These are phyloP conservation scores for Rhynchosporium secalis DNA, from an alignment of 2,329 filamentous ascomycete genomes.

Conservation along the genomic window DNA sequence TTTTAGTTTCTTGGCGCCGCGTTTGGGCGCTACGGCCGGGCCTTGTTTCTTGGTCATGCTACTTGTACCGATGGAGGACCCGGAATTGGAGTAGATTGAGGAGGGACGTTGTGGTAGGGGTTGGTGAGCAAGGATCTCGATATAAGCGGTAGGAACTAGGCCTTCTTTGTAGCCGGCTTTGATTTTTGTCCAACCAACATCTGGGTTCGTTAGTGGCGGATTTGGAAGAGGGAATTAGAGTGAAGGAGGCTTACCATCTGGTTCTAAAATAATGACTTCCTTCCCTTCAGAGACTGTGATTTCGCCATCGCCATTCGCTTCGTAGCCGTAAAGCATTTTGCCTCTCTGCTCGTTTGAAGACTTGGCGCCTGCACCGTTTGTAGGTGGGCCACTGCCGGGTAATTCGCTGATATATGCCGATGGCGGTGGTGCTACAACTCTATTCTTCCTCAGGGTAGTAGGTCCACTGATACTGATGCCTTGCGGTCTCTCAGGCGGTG, in stretches of 20 bases:
- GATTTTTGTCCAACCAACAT: slow-evolving; percentile 91
- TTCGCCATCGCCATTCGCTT: slow-evolving; percentile 78
- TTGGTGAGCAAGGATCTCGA: slow-evolving; percentile 63
- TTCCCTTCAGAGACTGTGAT: slow-evolving; percentile 76
- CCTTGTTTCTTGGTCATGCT: slow-evolving; percentile 44
- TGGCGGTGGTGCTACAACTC: slow-evolving; percentile 86
- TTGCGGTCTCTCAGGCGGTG: slow-evolving; percentile 42
- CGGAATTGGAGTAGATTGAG: slow-evolving; percentile 77
- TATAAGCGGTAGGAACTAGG: slow-evolving; percentile 82
- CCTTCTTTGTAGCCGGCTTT: slow-evolving; percentile 74
- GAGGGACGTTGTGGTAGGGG: slow-evolving; percentile 58
- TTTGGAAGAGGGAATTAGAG: neutral
- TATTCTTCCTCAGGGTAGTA: slow-evolving; percentile 53
- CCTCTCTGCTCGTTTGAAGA: slow-evolving; percentile 61
- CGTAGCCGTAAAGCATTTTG: slow-evolving; percentile 88
- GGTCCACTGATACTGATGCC: slow-evolving; percentile 28
- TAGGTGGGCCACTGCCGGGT: slow-evolving; percentile 49
- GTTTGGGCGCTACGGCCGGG: slow-evolving; percentile 77
- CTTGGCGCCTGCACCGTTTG: slow-evolving; percentile 43
- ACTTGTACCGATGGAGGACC: slow-evolving; percentile 60
- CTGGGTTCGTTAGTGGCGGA: slow-evolving; percentile 50
- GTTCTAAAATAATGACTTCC: slow-evolving; percentile 75
- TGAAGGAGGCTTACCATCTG: slow-evolving; percentile 69
- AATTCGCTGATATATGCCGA: slow-evolving; percentile 72
- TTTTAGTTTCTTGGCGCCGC: slow-evolving; percentile 89